Evolutionary conservation across 2,329 filamentous ascomycete genomes (phyloP).

Genomic region (Paecilomyces niveus): DNA sequence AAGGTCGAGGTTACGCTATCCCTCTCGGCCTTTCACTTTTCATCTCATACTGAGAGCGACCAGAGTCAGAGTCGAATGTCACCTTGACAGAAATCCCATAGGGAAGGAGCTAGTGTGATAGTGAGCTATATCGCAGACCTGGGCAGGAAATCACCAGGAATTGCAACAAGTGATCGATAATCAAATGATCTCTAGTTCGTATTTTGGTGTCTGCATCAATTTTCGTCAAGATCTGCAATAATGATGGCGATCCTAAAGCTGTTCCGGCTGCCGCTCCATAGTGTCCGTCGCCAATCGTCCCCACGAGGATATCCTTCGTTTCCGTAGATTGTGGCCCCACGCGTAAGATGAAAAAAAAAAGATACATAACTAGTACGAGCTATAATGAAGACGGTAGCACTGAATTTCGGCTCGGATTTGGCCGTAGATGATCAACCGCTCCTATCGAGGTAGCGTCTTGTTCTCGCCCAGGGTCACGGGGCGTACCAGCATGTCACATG

Average conservation of each 20-base stretch:
- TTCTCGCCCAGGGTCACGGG: neutral
- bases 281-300: neutral
- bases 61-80: neutral
- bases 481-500: neutral
- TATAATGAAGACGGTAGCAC: neutral
- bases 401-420: neutral
- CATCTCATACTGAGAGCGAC: neutral
- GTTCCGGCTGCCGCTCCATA: neutral
- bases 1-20: neutral
- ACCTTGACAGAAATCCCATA: neutral
- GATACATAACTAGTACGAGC: neutral
- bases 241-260: neutral
- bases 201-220: neutral
- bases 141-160: neutral
- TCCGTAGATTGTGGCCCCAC: neutral
- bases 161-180: neutral
- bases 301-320: neutral
- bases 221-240: neutral
- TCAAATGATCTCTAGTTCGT: neutral
- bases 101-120: neutral
- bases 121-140: neutral
- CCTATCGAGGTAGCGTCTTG: neutral
- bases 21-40: neutral
- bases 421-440: neutral
- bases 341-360: neutral